A percentile compares a stretch with the other conserved stretches of the same genome.
These are phyloP conservation scores for Leptographium procerum DNA, from an alignment of 2,329 filamentous ascomycete species.

Conservation along the genomic window DNA sequence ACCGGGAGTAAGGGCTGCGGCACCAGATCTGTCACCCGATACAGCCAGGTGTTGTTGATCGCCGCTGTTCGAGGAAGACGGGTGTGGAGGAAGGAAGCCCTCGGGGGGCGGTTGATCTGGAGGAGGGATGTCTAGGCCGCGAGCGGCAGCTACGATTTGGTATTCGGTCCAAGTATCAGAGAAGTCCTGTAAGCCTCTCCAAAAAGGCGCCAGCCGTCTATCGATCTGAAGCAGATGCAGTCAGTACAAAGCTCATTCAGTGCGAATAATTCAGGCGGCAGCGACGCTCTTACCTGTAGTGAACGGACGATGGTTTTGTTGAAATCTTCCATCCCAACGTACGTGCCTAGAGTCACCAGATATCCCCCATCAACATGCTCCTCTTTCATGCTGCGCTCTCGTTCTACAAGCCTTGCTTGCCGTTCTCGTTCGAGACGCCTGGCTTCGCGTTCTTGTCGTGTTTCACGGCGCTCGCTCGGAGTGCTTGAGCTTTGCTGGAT, in stretches of 20 bases:
- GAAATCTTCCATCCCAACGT: conserved; percentile 87
- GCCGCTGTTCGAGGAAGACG: conserved; percentile 14
- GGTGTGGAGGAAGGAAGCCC: conserved; percentile 38
- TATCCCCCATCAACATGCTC: conserved; percentile 92
- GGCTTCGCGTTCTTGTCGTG: conserved; percentile 82
- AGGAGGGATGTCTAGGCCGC: conserved; percentile 71
- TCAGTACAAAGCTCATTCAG: conserved; percentile 7
- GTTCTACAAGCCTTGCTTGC: conserved; percentile 62
- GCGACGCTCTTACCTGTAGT: conserved; percentile 56
- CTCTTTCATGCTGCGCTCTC: conserved; percentile 80
- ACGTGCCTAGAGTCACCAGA: conserved; percentile 86
- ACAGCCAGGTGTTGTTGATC: conserved; percentile 48
- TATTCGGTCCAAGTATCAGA: conserved; percentile 84
- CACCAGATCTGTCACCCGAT: conserved; percentile 28
- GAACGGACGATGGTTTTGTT: conserved; percentile 81
- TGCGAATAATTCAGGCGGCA: neutral
- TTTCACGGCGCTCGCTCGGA: conserved; percentile 58
- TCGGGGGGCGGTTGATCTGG: conserved; percentile 74
- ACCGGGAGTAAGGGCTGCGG: neutral
- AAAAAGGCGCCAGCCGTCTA: conserved; percentile 84
- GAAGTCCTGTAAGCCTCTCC: conserved; percentile 85
- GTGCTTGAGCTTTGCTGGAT: conserved; percentile 26
- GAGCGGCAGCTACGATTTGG: conserved; percentile 83
- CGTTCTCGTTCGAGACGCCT: conserved; percentile 76
- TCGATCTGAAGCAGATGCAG: conserved; percentile 56